A percentile compares a stretch with the other conserved stretches of the same genome.
Conservation (phyloP, 1,284 basidiomycete species). For the Ganoderma leucocontextum region DNA sequence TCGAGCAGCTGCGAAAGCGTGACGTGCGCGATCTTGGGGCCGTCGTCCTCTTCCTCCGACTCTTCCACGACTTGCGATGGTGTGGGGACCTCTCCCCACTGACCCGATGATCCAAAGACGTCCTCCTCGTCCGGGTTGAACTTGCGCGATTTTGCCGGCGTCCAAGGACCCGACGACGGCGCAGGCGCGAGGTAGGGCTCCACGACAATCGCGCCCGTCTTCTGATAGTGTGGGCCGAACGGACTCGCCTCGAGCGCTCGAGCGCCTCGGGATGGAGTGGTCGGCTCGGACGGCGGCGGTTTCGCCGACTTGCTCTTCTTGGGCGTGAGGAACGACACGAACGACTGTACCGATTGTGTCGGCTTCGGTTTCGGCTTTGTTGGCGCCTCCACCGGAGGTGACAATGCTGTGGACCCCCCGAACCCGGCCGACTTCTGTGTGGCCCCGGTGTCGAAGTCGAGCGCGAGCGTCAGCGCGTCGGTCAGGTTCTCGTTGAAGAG, state of each 20-base stretch:
- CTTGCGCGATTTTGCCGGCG: constrained; percentile 55
- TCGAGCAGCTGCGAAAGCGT: constrained; percentile 89
- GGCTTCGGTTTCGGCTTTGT: constrained; percentile 57
- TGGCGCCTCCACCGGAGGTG: constrained; percentile 35
- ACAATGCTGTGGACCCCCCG: constrained; percentile 18
- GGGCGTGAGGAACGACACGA: constrained; percentile 83
- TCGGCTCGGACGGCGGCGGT: constrained; percentile 46
- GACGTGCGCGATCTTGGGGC: constrained; percentile 50
- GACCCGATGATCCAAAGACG: constrained; percentile 61
- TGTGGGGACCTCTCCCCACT: constrained; percentile 59
- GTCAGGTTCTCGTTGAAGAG: constrained; percentile 93
- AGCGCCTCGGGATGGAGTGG: constrained; percentile 51
- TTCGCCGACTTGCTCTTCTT: constrained; percentile 63
- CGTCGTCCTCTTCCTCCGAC: constrained; percentile 46
- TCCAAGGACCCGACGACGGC: constrained; percentile 70
- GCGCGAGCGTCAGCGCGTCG: constrained; percentile 82
- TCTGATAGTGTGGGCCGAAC: constrained; percentile 86
- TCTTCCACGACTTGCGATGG: constrained; percentile 42
- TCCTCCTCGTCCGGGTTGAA: constrained; percentile 73
- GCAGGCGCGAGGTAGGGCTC: constrained; percentile 73
- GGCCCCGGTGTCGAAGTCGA: constrained; percentile 57
- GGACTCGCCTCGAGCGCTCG: constrained; percentile 74
- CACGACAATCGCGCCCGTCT: constrained; percentile 78
- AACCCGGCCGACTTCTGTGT: constrained; percentile 28
- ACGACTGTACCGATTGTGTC: constrained; percentile 57